Evolutionary conservation across 2,329 filamentous ascomycete species (phyloP).

Genomic region (Fusarium annulatum): DNA sequence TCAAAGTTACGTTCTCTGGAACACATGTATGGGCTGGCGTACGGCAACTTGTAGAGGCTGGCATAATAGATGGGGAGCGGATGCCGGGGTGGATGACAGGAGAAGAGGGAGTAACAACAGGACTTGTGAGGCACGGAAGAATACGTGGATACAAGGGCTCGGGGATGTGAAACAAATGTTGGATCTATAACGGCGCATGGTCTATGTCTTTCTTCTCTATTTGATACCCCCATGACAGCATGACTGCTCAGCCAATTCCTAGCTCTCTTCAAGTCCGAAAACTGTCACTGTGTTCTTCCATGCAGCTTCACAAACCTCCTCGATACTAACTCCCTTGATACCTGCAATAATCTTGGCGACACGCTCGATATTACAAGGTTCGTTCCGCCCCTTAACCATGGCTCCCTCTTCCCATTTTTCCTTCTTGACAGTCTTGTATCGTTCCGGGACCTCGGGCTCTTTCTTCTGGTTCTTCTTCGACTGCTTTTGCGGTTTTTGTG

Average conservation of each 20-base stretch:
- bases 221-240: constrained; percentile 46
- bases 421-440: constrained; percentile 91
- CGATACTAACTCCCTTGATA: constrained; percentile 81
- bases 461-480: constrained; percentile 66
- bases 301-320: constrained; percentile 87
- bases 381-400: constrained; percentile 96
- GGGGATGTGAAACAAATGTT: constrained; percentile 54
- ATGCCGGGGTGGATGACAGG: constrained; percentile 95
- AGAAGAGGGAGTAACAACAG: constrained; percentile 82
- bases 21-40: constrained; percentile 84
- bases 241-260: constrained; percentile 23
- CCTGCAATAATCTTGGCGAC: constrained; percentile 90
- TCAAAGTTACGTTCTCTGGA: constrained; percentile 78
- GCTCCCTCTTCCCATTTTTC: constrained; percentile 89
- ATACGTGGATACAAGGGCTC: constrained; percentile 70
- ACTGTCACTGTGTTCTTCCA: constrained; percentile 85
- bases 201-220: constrained; percentile 45
- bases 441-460: constrained; percentile 73
- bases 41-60: constrained; percentile 79
- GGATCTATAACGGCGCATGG: constrained; percentile 33
- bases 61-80: constrained; percentile 77
- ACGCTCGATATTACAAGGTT: constrained; percentile 86
- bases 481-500: constrained; percentile 50
- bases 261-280: constrained; percentile 71
- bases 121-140: constrained; percentile 74